phyloP scores from a whole-genome alignment of 1,284 basidiomycete species.

The Irpex rosettiformis region DNA sequence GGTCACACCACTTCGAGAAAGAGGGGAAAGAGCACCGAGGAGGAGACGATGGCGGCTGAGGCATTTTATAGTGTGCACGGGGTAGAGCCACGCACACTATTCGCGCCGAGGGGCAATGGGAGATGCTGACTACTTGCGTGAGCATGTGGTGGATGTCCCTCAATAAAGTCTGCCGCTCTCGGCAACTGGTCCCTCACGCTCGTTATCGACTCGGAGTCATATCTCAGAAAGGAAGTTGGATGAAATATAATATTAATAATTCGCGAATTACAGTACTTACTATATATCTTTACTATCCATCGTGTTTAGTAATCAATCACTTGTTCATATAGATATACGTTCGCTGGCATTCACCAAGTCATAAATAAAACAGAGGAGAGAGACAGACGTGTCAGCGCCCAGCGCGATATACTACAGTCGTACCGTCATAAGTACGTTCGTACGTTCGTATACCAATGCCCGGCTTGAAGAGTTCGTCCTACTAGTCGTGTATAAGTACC shows the following conservation, averaged over 20 bases:
- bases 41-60: no score
- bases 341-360: neutral
- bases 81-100: no score
- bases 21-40: neutral
- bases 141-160: neutral
- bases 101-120: neutral
- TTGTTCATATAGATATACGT: no score
- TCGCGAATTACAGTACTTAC: no score
- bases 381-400: slow-evolving; percentile 16
- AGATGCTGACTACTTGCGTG: neutral
- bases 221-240: neutral
- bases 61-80: neutral
- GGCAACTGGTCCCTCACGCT: neutral
- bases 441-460: slow-evolving; percentile 23
- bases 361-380: slow-evolving; percentile 13
- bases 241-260: neutral
- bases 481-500: no score
- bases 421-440: no score
- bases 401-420: slow-evolving; percentile 28
- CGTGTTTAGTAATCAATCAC: no score
- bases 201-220: no score
- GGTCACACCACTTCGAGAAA: neutral
- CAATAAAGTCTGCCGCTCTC: neutral
- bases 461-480: neutral
- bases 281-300: no score